Percentiles rank a stretch among this genome's conserved stretches.
Evolutionary conservation across 208 protist species (phyloP).

Genomic region (Crithidia fasciculata): DNA sequence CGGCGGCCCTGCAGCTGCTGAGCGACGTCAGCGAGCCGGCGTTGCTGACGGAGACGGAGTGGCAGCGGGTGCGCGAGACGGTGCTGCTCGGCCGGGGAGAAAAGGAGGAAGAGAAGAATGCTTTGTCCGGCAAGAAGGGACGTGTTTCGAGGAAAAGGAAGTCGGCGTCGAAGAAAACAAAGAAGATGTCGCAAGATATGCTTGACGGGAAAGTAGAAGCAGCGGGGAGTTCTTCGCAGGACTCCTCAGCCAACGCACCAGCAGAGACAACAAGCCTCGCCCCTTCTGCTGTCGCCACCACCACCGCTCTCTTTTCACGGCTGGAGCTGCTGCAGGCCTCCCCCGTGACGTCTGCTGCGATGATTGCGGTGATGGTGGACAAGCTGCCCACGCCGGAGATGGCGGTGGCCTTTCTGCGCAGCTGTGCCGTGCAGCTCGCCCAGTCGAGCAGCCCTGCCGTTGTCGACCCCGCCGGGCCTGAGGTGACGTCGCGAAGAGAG

Average conservation of each 20-base stretch:
- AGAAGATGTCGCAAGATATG: background rate
- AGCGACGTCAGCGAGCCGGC: slow-evolving; percentile 50
- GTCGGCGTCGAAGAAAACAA: background rate
- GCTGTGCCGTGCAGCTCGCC: slow-evolving; percentile 27
- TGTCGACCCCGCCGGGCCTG: background rate
- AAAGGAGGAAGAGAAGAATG: background rate
- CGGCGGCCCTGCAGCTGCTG: slow-evolving; percentile 53
- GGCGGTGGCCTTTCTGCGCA: slow-evolving; percentile 49
- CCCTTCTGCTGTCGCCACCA: background rate
- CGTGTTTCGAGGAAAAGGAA: background rate
- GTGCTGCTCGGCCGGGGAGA: slow-evolving; percentile 1
- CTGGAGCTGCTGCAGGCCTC: slow-evolving; percentile 49
- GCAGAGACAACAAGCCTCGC: background rate
- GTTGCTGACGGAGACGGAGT: slow-evolving; percentile 43
- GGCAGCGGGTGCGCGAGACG: slow-evolving; percentile 25
- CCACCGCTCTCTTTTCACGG: slow-evolving; percentile 22
- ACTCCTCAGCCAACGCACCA: background rate
- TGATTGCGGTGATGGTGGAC: slow-evolving; percentile 66
- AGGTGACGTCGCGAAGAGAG: no score
- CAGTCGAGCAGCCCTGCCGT: background rate
- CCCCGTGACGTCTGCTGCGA: slow-evolving; percentile 47
- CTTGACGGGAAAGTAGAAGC: no score
- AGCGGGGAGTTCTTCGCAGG: no score
- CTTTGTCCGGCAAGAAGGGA: background rate
- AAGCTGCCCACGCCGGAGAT: slow-evolving; percentile 63